Percentiles rank a stretch among this genome's conserved stretches.
Conservation (phyloP, 2,329 filamentous ascomycete genomes). For the Monosporascus sp. region DNA sequence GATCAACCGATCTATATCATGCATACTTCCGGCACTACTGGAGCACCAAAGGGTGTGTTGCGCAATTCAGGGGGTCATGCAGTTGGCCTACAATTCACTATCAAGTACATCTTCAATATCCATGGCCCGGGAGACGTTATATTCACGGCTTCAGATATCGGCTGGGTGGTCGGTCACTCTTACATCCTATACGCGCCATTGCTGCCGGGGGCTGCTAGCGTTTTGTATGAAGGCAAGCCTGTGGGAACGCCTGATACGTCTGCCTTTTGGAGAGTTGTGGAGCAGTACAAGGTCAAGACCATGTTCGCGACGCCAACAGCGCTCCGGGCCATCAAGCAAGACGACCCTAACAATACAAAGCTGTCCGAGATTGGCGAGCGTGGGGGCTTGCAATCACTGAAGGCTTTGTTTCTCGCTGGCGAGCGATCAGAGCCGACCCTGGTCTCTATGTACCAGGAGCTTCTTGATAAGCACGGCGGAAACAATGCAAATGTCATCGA, state of each 20-base stretch:
- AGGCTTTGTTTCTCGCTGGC: conserved; percentile 78
- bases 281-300: conserved; percentile 78
- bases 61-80: conserved; percentile 82
- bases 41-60: conserved; percentile 64
- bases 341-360: conserved; percentile 69
- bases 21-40: conserved; percentile 70
- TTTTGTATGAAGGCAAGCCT: conserved; percentile 92
- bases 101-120: conserved; percentile 77
- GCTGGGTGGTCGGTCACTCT: conserved; percentile 82
- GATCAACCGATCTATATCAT: conserved; percentile 78
- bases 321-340: conserved; percentile 78
- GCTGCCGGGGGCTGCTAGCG: conserved; percentile 76
- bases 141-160: conserved; percentile 61
- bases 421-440: conserved; percentile 87
- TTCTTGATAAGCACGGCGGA: conserved; percentile 63
- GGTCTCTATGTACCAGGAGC: conserved; percentile 71
- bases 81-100: conserved; percentile 76
- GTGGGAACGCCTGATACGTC: conserved; percentile 83
- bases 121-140: conserved; percentile 77
- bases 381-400: conserved; percentile 66
- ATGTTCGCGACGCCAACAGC: conserved; percentile 74
- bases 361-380: conserved; percentile 59
- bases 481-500: conserved; percentile 54
- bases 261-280: conserved; percentile 81
- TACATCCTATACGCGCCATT: conserved; percentile 90